Evolutionary conservation across 768 basidiomycete genomes (phyloP).

Genomic region (Suillus weaverae): DNA sequence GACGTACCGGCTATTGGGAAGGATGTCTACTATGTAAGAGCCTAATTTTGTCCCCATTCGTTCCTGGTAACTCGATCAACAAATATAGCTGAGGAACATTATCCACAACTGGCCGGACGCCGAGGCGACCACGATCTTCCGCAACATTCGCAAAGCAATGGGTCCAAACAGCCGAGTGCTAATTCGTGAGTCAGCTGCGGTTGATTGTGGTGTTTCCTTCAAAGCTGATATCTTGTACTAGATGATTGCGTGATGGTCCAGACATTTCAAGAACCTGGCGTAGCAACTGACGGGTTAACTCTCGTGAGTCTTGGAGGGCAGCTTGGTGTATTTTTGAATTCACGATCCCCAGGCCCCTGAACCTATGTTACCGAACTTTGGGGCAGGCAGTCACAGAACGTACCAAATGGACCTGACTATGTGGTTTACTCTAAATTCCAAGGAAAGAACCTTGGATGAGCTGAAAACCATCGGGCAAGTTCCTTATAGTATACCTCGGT

Average conservation of each 20-base stretch:
- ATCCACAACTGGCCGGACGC: slow-evolving; percentile 39
- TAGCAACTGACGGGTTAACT: background rate
- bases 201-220: no score
- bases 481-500: background rate
- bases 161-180: slow-evolving; percentile 29
- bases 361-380: slow-evolving; percentile 50
- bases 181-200: slow-evolving; percentile 28
- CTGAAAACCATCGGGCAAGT: slow-evolving; percentile 11
- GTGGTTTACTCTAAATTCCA: slow-evolving; percentile 42
- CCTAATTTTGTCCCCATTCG: background rate
- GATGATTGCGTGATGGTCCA: slow-evolving; percentile 23
- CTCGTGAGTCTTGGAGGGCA: background rate
- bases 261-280: slow-evolving; percentile 12
- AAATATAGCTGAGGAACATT: slow-evolving; percentile 27
- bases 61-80: background rate
- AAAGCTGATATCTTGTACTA: slow-evolving; percentile 1
- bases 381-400: slow-evolving; percentile 38
- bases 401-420: slow-evolving; percentile 49
- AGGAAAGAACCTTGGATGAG: slow-evolving; percentile 44
- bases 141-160: slow-evolving; percentile 30
- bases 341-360: slow-evolving; percentile 36
- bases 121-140: slow-evolving; percentile 32
- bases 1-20: slow-evolving; percentile 14
- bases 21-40: slow-evolving; percentile 26
- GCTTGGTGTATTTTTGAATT: background rate